Conservation (phyloP, 257 asterid genomes). For the Salvia splendens region DNA sequence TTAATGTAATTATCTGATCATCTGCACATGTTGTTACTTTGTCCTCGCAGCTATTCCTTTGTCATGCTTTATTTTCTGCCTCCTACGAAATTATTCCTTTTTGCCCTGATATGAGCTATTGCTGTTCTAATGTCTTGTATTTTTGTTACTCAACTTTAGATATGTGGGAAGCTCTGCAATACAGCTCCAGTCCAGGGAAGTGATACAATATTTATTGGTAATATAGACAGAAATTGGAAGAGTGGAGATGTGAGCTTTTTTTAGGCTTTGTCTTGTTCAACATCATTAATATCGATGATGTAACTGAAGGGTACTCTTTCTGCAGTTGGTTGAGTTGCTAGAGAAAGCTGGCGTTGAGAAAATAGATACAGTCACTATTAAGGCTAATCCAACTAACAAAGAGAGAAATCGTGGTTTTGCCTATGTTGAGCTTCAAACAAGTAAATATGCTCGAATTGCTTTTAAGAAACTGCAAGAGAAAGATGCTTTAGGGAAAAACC, state of each 20-base stretch:
- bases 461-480: conserved; percentile 58
- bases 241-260: conserved; percentile 60
- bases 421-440: conserved; percentile 67
- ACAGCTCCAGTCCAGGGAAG: conserved; percentile 59
- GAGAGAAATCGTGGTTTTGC: conserved; percentile 74
- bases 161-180: conserved; percentile 65
- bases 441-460: conserved; percentile 70
- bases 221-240: conserved; percentile 73
- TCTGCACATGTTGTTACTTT: not conserved
- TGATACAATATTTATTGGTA: conserved; percentile 65
- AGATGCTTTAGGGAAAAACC: conserved; percentile 43
- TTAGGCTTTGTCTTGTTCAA: conserved; percentile 25
- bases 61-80: not conserved
- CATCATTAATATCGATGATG: conserved; percentile 28
- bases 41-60: conserved; percentile 1
- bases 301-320: conserved; percentile 27
- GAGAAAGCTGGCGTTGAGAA: conserved; percentile 59
- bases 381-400: conserved; percentile 51
- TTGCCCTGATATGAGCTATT: not conserved
- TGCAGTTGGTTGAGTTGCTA: conserved; percentile 54
- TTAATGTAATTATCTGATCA: conserved; percentile 2
- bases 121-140: conserved; percentile 33
- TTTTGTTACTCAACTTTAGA: conserved; percentile 42
- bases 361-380: conserved; percentile 58
- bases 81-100: not conserved